These are phyloP conservation scores for Huntiella abstrusa DNA, from an alignment of 2,329 filamentous ascomycete species.

Conservation along the genomic window DNA sequence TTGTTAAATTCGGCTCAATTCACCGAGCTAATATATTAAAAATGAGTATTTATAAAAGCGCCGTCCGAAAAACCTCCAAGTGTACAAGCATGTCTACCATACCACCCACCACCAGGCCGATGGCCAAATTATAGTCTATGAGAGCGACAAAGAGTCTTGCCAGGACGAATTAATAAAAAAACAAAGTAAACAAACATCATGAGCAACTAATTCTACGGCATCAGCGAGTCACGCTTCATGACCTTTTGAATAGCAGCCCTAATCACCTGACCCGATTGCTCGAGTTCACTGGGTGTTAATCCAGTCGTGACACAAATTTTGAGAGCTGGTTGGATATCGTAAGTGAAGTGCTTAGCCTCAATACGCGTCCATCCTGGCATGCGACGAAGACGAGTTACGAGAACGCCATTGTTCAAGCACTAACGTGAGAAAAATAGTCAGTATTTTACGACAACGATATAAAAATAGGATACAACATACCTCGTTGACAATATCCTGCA, in stretches of 20 bases:
- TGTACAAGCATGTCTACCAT: not conserved
- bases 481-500: constrained; percentile 94
- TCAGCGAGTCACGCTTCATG: constrained; percentile 36
- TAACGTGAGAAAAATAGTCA: constrained; percentile 19
- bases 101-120: not conserved
- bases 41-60: not conserved
- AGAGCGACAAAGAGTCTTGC: not conserved
- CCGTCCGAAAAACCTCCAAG: not conserved
- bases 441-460: not conserved
- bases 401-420: constrained; percentile 70
- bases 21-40: not conserved
- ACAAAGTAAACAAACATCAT: not conserved
- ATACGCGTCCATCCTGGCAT: constrained; percentile 46
- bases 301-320: constrained; percentile 84
- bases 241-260: constrained; percentile 89
- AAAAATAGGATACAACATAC: constrained; percentile 30
- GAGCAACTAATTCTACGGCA: not conserved
- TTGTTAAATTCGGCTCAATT: not conserved
- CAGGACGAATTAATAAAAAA: not conserved
- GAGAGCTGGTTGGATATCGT: constrained; percentile 58
- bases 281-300: constrained; percentile 81
- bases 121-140: too few relatives aligned
- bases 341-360: constrained; percentile 48
- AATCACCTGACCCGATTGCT: constrained; percentile 77
- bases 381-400: constrained; percentile 73